Base-by-base conservation (phyloP, 2,329 filamentous ascomycete genomes). In the Fonsecaea nubica region DNA sequence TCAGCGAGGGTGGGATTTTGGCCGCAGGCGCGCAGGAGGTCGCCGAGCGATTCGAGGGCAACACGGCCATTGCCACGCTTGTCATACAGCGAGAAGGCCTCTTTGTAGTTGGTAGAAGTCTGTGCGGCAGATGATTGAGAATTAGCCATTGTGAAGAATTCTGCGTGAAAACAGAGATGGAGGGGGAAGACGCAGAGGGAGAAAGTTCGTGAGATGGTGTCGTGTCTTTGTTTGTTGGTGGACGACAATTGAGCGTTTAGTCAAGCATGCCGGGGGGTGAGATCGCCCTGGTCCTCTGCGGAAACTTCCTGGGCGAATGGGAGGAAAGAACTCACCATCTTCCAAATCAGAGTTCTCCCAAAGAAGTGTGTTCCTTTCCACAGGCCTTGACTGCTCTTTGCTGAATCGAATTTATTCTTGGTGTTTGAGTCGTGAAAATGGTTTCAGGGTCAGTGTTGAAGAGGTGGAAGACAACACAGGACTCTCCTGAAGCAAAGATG, bases 41-140 rank as follows among this genome's bases (percentile, higher is more conserved):
- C 95, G 74, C 95, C 95, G 64, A 99, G 88, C 71, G 90, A 90
- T 73, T 94, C 91, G 79, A 93, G 85, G 48, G 91, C 82, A 74
- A 98, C 95, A 75, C 93, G 93, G 77, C 94, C 93, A 78, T 92
- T 96, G 78, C 95, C 95, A 80, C 95, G 94, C 89, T 97, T 98
- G 87, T 99, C 95, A 86, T 98, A 99, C 80, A 99, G 91, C 76
- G 93, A 93, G 83, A 99, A 99, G 74, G 95, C 95, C 90, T 99
- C 95, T 86, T 98, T 98, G 92, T 98, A 99, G 90, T 99, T 98
- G 84, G 94, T 98, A 69, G 87, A 88, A 78, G 87, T 86, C 87
- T 89, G 86, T 21, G 42, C 77, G 75, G 33, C 45, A 15, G 69
- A 64, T n/a, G 65, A 61, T 63, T 70, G 65, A 36, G 61, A 48